phyloP scores from a whole-genome alignment of 108 stramenopile genomes.

The Discostella stelligeroides region DNA sequence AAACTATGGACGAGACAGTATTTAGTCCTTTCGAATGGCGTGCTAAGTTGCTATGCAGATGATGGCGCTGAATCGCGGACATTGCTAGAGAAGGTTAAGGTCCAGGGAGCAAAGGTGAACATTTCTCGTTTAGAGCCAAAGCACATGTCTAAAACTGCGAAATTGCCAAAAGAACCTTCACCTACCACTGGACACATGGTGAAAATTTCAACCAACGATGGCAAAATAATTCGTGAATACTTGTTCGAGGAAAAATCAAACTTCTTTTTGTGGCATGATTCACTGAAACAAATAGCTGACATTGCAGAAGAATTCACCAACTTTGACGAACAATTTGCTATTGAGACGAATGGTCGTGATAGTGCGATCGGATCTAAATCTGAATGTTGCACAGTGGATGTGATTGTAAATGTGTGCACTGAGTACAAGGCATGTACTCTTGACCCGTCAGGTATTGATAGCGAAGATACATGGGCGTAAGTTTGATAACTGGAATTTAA shows the following conservation, averaged over 20 bases:
- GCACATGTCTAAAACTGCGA: background rate
- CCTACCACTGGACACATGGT: conserved; percentile 26
- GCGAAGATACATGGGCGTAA: conserved; percentile 78
- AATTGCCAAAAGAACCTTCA: background rate
- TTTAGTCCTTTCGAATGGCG: conserved; percentile 67
- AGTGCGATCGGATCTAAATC: conserved; percentile 21
- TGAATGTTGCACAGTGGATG: conserved; percentile 43
- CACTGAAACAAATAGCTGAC: conserved; percentile 46
- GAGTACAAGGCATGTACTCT: conserved; percentile 80
- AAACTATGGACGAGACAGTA: conserved; percentile 61
- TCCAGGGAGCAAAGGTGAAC: conserved; percentile 56
- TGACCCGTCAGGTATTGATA: conserved; percentile 76
- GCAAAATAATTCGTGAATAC: conserved; percentile 51
- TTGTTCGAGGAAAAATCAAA: conserved; percentile 61
- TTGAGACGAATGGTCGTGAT: background rate
- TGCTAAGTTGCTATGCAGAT: conserved; percentile 67
- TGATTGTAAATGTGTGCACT: conserved; percentile 64
- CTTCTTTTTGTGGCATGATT: conserved; percentile 59
- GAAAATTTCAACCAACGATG: conserved; percentile 58
- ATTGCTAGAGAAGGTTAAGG: conserved; percentile 55
- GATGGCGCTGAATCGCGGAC: conserved; percentile 63
- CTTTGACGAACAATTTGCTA: conserved; percentile 1
- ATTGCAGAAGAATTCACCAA: conserved; percentile 10
- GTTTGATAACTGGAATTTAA: conserved; percentile 14
- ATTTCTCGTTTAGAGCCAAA: conserved; percentile 13